A percentile compares a stretch with the other conserved stretches of the same genome.
Conservation (phyloP, 179 eudicot species). For the Silene noctiflora region DNA sequence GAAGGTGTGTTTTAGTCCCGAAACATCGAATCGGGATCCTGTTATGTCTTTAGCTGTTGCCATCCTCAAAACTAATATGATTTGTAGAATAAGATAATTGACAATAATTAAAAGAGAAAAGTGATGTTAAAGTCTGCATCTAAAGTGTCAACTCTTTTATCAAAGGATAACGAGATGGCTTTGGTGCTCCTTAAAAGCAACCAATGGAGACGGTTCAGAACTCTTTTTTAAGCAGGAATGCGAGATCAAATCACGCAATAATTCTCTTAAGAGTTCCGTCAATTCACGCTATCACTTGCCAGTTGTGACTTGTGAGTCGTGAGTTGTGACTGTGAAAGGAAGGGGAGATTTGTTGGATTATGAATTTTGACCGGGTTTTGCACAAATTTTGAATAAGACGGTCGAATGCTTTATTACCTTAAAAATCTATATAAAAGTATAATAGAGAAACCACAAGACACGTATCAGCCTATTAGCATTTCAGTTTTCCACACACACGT, state of each 20-base stretch:
- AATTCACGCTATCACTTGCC: constrained; percentile 10
- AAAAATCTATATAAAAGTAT: no score
- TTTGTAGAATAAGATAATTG: not conserved
- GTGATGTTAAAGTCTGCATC: not conserved
- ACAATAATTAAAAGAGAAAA: not conserved
- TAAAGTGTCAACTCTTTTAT: not conserved
- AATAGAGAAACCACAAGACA: no score
- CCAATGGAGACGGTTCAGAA: constrained; percentile 8
- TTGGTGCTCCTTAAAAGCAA: constrained; percentile 12
- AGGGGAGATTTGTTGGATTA: not conserved
- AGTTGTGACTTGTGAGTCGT: not conserved
- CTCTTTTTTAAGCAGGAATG: constrained; percentile 14
- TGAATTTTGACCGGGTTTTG: no score
- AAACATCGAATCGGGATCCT: no score
- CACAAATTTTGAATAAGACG: no score
- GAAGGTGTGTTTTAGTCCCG: no score
- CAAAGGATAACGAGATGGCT: not conserved
- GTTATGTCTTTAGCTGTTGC: no score
- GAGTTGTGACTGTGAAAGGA: constrained; percentile 1
- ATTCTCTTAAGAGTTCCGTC: constrained; percentile 12
- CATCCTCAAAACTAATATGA: no score
- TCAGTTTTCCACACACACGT: no score
- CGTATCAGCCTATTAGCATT: no score
- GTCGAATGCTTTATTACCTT: no score
- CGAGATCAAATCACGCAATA: not conserved